Base-by-base conservation (phyloP, 1,139 yeast genomes). In the Ashbya aceris region DNA sequence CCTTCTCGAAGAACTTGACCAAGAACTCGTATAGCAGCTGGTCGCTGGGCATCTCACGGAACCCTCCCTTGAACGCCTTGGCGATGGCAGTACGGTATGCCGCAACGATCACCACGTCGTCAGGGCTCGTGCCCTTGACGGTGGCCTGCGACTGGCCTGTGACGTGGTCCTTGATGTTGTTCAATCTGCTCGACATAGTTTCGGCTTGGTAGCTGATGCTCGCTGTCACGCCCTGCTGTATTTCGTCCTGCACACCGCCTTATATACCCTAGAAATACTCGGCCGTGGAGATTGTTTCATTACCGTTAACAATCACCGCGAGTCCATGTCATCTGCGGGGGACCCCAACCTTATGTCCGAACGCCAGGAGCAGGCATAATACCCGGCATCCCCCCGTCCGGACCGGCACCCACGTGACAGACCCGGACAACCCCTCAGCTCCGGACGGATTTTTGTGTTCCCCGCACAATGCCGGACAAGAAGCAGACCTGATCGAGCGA, bases 31-130 rank as follows among this genome's bases (percentile, higher is more conserved):
- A 65, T 46, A 86, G 71, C 39, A 87, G 62, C 64, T 79, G 91
- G 55, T 83, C 95, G 17, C 87, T 73, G 39, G 79, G 74, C 45
- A 83, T 76, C 59, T 83, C 87, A 63, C 78, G 82, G 68, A 85
- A 83, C 12, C 72, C 68, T 45, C 96, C 96, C 64, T 76, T 80
- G 51, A 89, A 86, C 37, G 91, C 96, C 66, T 77, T 84, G 49
- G 95, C 77, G 51, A 84, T 71, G 34, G 96, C 93, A 7, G 96
- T 83, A 69, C 97, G 77, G 71, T 83, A 80, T 40, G 96, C 95
- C 40, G 77, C 83, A 38, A 83, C 84, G 49, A 86, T 78, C 40
- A 86, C 95, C 30, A 85, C 93, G 60, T 86, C 96, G 54, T 83
- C 87, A 27, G 91, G 81, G 65, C 74, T 73, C 67, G 83, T 82